These are phyloP conservation scores for Dioscorea dumetorum DNA, from an alignment of 106 monocot genomes.

Conservation along the genomic window DNA sequence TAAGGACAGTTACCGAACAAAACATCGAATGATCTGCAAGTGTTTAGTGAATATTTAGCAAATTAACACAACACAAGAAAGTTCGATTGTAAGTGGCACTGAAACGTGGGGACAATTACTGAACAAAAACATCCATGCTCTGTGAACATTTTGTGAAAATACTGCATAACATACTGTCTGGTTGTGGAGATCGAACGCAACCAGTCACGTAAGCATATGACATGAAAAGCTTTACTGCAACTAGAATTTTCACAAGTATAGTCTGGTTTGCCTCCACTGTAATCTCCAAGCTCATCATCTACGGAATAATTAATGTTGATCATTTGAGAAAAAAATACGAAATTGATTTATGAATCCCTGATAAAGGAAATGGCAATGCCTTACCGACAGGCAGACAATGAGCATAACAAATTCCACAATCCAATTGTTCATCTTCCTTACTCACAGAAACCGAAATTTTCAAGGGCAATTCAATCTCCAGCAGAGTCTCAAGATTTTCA, in stretches of 20 bases:
- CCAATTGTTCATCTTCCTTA: constrained; percentile 34
- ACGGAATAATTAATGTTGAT: constrained; percentile 7
- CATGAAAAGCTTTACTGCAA: constrained; percentile 72
- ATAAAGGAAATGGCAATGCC: neutral
- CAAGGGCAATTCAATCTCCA: constrained; percentile 37
- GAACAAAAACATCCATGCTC: too few species aligned
- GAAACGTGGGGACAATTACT: too few species aligned
- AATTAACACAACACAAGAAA: neutral
- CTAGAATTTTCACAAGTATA: constrained; percentile 76
- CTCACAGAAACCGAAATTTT: constrained; percentile 12
- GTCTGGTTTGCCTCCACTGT: constrained; percentile 50
- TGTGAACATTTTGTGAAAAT: neutral
- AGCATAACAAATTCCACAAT: constrained; percentile 95
- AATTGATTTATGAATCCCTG: neutral
- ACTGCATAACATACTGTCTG: constrained; percentile 52
- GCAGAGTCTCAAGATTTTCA: constrained; percentile 53
- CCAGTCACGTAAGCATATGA: constrained; percentile 85
- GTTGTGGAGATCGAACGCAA: constrained; percentile 80
- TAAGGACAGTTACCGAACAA: constrained; percentile 67
- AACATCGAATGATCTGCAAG: constrained; percentile 59
- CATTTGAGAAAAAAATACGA: neutral
- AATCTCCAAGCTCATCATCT: constrained; percentile 66
- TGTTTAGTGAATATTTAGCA: neutral
- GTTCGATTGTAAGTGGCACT: too few species aligned
- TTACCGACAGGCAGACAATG: constrained; percentile 64